These are phyloP conservation scores for Solanum infundibuliforme DNA, from an alignment of 257 asterid genomes.

Conservation along the genomic window DNA sequence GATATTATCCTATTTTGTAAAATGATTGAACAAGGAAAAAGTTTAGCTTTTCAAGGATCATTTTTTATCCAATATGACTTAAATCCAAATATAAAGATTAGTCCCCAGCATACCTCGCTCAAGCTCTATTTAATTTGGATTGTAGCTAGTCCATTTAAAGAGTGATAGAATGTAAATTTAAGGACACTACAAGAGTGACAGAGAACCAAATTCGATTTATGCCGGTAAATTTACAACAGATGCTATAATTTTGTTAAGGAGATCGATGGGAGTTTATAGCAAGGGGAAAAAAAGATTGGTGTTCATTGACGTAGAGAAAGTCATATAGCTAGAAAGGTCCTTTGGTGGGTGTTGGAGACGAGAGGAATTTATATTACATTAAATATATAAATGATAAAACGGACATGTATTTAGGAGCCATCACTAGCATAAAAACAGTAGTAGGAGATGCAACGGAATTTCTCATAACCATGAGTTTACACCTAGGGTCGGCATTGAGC, in stretches of 20 bases:
- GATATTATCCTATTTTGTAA: neutral
- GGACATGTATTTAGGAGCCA: neutral
- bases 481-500: neutral
- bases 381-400: neutral
- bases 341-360: neutral
- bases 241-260: neutral
- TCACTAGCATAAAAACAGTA: neutral
- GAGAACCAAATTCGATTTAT: neutral
- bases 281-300: neutral
- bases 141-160: neutral
- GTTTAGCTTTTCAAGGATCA: neutral
- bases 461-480: neutral
- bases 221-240: neutral
- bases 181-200: neutral
- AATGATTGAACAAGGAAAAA: neutral
- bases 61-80: neutral
- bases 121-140: neutral
- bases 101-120: neutral
- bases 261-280: neutral
- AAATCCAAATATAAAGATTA: neutral
- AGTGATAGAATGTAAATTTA: neutral
- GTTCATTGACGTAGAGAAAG: neutral
- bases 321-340: neutral
- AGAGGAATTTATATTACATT: neutral
- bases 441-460: neutral